A percentile compares a stretch with the other conserved stretches of the same genome.
These are phyloP conservation scores for Allium cepa DNA, from an alignment of 106 monocot species.

Conservation along the genomic window DNA sequence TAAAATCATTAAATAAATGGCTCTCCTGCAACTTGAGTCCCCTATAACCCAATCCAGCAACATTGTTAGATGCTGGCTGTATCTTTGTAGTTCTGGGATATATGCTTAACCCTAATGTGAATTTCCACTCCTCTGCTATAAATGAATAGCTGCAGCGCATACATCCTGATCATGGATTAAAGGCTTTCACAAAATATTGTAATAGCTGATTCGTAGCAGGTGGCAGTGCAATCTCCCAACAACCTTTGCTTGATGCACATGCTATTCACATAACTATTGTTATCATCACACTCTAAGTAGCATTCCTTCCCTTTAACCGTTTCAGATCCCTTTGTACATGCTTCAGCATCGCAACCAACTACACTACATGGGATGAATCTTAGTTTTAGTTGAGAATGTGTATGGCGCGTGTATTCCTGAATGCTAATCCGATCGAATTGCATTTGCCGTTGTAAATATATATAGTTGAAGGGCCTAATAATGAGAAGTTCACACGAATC, in stretches of 20 bases:
- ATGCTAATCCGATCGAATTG: background rate
- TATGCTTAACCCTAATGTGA: background rate
- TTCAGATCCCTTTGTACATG: background rate
- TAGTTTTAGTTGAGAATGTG: background rate
- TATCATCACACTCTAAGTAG: background rate
- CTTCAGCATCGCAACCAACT: background rate
- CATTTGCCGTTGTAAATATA: background rate
- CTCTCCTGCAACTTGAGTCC: background rate
- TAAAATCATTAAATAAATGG: background rate
- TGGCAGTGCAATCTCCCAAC: background rate
- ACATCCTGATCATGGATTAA: background rate
- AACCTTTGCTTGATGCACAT: background rate
- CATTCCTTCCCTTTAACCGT: background rate
- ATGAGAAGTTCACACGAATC: background rate
- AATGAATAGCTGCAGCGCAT: background rate
- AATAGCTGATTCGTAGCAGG: background rate
- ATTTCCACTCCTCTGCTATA: conserved; percentile 2
- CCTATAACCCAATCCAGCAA: background rate
- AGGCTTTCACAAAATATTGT: background rate
- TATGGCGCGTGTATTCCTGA: background rate
- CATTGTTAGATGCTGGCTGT: background rate
- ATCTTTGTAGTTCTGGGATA: background rate
- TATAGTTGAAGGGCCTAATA: background rate
- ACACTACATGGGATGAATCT: background rate
- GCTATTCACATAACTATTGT: background rate